Conservation (phyloP, 805 yeast genomes). For the Metschnikowia henanensis region DNA sequence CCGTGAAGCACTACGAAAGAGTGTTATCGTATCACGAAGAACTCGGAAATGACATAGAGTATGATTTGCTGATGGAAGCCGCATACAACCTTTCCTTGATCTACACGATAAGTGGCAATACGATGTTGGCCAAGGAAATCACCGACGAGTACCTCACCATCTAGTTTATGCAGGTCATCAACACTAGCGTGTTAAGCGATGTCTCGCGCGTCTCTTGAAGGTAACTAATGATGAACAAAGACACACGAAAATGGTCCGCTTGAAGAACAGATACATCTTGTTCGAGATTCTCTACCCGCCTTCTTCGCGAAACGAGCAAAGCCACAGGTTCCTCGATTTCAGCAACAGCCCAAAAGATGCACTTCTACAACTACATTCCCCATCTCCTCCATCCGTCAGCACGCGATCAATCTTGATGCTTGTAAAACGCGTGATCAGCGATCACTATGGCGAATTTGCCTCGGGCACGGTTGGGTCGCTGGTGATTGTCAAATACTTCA, state of each 20-base stretch:
- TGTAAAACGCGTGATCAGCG: slow-evolving; percentile 55
- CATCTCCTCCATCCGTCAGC: slow-evolving; percentile 49
- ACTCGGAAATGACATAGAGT: slow-evolving; percentile 41
- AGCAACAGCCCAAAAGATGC: slow-evolving; percentile 36
- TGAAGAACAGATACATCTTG: slow-evolving; percentile 79
- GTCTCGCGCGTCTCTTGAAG: background rate
- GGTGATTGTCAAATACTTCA: slow-evolving; percentile 73
- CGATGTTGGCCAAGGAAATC: slow-evolving; percentile 57
- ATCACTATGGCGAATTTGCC: slow-evolving; percentile 79
- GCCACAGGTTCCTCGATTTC: slow-evolving; percentile 21
- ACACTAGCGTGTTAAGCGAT: background rate
- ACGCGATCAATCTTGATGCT: slow-evolving; percentile 51
- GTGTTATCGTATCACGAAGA: slow-evolving; percentile 50
- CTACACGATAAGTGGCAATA: slow-evolving; percentile 75
- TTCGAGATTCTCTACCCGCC: slow-evolving; percentile 78
- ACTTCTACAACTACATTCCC: slow-evolving; percentile 48
- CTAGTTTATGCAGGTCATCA: slow-evolving; percentile 19
- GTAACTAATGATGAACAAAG: background rate
- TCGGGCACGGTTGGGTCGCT: slow-evolving; percentile 61
- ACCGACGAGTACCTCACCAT: slow-evolving; percentile 65
- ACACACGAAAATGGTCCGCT: slow-evolving; percentile 68
- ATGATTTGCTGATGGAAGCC: slow-evolving; percentile 70
- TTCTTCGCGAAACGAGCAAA: slow-evolving; percentile 10
- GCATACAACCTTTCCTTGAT: slow-evolving; percentile 83
- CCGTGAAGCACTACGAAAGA: slow-evolving; percentile 68